These are phyloP conservation scores for Thraustochytrium aureum DNA, from an alignment of 352 stramenopile genomes.

Conservation along the genomic window DNA sequence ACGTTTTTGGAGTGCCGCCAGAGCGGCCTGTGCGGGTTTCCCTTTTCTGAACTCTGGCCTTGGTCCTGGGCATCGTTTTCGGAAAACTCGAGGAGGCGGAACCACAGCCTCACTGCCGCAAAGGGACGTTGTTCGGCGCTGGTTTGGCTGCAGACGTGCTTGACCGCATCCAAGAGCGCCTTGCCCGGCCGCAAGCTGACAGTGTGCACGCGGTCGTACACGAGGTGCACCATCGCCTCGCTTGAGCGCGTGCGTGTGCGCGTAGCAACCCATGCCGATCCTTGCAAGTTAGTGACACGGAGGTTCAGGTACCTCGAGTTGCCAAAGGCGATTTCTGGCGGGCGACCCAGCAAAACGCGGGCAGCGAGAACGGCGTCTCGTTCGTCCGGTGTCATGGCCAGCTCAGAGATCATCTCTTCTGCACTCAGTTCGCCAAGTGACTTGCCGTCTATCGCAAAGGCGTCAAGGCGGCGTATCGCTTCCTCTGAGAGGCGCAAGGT, in stretches of 20 bases:
- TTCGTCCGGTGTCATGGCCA: conserved; percentile 20
- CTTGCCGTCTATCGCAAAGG: conserved; percentile 29
- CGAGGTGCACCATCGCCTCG: not conserved
- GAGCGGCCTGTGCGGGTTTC: too few species aligned
- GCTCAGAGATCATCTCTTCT: conserved; percentile 27
- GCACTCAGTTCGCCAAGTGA: not conserved
- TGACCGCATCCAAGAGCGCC: not conserved
- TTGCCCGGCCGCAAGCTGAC: not conserved
- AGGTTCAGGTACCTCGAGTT: conserved; percentile 15
- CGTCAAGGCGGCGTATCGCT: not conserved
- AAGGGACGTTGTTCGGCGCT: too few species aligned
- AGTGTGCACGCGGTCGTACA: conserved; percentile 7
- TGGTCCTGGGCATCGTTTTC: too few species aligned
- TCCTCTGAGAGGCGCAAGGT: not conserved
- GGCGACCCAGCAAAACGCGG: not conserved
- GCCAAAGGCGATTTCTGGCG: conserved; percentile 26
- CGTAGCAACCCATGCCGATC: not conserved
- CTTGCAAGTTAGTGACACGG: not conserved
- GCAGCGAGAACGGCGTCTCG: conserved; percentile 9
- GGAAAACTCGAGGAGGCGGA: conserved; percentile 29
- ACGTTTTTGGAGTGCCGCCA: too few species aligned
- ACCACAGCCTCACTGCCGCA: conserved; percentile 15
- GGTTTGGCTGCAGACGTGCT: too few species aligned
- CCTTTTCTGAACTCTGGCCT: too few species aligned
- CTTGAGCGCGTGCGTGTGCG: too few species aligned